Evolutionary conservation across 441 rosid species (phyloP).

Genomic region (Eutrema salsugineum): DNA sequence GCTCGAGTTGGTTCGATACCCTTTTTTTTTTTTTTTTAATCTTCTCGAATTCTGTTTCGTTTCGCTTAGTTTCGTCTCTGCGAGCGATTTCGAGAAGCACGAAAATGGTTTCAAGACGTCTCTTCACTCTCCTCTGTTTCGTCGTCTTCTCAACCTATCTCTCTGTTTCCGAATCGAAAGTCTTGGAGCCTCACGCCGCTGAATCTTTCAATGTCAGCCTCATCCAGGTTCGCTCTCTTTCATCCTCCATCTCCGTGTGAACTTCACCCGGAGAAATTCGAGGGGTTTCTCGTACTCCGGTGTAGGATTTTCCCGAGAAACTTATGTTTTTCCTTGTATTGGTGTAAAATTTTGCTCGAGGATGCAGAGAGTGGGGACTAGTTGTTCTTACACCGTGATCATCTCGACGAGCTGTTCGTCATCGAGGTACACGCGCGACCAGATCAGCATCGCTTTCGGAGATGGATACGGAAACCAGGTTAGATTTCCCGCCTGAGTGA

Average conservation of each 20-base stretch:
- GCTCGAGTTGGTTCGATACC: not conserved
- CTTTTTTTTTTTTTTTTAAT: not conserved
- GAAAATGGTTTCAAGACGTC: slow-evolving; percentile 13
- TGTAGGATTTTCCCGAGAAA: not conserved
- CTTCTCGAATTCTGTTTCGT: not conserved
- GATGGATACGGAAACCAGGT: slow-evolving; percentile 73
- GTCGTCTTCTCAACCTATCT: slow-evolving; percentile 16
- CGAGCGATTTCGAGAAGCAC: slow-evolving; percentile 9
- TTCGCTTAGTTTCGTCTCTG: not conserved
- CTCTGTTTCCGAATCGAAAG: slow-evolving; percentile 32
- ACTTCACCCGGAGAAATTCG: not conserved
- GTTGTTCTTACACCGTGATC: slow-evolving; percentile 50
- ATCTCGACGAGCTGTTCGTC: slow-evolving; percentile 68
- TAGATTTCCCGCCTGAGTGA: not conserved
- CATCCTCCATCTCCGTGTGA: not conserved
- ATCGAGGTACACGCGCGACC: slow-evolving; percentile 49
- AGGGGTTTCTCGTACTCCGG: not conserved
- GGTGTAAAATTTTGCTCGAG: not conserved
- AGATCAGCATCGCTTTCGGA: slow-evolving; percentile 61
- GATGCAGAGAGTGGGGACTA: slow-evolving; percentile 37
- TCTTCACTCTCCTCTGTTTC: slow-evolving; percentile 24
- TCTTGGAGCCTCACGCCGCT: slow-evolving; percentile 41
- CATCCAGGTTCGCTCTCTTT: slow-evolving; percentile 50
- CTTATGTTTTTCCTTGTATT: not conserved
- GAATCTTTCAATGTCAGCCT: slow-evolving; percentile 54